Evolutionary conservation across 371 early-diverging fungal genomes (phyloP), one percentile per base, ranked within the genome.

Genomic region (Cokeromyces recurvatus): DNA sequence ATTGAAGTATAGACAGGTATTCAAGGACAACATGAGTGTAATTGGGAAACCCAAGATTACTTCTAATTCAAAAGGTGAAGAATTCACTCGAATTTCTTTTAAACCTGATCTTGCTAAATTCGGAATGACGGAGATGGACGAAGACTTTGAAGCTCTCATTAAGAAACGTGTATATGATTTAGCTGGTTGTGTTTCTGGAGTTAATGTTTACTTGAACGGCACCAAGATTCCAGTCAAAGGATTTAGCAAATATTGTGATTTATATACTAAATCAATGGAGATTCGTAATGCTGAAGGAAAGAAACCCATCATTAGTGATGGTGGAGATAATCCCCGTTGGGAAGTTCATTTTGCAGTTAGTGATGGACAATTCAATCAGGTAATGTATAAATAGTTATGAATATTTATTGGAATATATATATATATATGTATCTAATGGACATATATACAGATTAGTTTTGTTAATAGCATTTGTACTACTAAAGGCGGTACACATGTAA

Each of bases 401-500:
- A n/a, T n/a, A n/a, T n/a, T n/a, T n/a, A n/a, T n/a, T n/a, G n/a
- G n/a, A n/a, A n/a, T n/a, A n/a, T n/a, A n/a, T 5, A 19, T 25
- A 17, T 19, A 34, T 27, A n/a, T 4, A 9, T 11, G 3, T 27
- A 16, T 32, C 17, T 15, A 19, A 38, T 10, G 7, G 31, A 25
- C 14, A 29, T 39, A 9, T 38, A 9, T 14, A 23, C 63, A 80
- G 71, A 85, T 95, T 57, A 90, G 92, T 58, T 99, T 99, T 74
- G 99, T 99, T 50, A 99, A 99, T 73, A 82, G 86, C 53, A 99
- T 99, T 53, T 95, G 90, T 64, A 99, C 99, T 0, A 79, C 87
- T 7, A 97, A 99, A 47, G 99, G 99, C 36, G 99, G 99, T 21
- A 92, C 92, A 2, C 99, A 99, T 58, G 96, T 97, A 21, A 86